A percentile compares a stretch with the other conserved stretches of the same genome.
Evolutionary conservation across 2,329 filamentous ascomycete species (phyloP).

Genomic region (Fonsecaea nubica): DNA sequence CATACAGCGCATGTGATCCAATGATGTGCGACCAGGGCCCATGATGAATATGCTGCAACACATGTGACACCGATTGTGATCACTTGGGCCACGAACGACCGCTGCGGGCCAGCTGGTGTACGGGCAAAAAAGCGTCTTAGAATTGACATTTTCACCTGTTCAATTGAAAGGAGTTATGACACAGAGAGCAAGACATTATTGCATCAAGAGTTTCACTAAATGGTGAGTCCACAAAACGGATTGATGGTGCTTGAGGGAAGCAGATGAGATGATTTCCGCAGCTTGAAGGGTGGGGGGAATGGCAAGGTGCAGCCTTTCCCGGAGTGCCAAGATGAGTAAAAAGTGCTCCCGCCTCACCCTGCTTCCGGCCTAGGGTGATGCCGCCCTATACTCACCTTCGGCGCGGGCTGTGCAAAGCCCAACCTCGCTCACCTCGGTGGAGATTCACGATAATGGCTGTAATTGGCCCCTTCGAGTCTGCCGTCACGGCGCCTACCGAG

Average conservation of each 20-base stretch:
- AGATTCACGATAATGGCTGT: neutral
- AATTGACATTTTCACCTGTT: slow-evolving; percentile 10
- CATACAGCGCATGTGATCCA: slow-evolving; percentile 23
- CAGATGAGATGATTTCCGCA: neutral
- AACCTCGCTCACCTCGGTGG: neutral
- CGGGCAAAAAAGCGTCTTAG: slow-evolving; percentile 10
- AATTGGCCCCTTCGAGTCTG: slow-evolving; percentile 1
- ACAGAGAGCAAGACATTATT: neutral
- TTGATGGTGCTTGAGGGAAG: neutral
- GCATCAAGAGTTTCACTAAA: neutral
- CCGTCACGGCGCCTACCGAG: neutral
- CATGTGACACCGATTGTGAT: slow-evolving; percentile 13
- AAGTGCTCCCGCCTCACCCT: slow-evolving; percentile 1
- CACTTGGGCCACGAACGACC: slow-evolving; percentile 5
- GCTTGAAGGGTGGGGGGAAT: neutral
- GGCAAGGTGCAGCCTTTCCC: neutral
- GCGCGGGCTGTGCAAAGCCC: neutral
- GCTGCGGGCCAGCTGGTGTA: slow-evolving; percentile 1
- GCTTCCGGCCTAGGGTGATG: neutral
- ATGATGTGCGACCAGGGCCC: slow-evolving; percentile 24
- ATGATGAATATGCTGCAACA: slow-evolving; percentile 25
- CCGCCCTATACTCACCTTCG: neutral
- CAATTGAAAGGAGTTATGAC: neutral
- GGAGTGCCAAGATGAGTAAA: neutral
- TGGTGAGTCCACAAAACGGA: neutral